Conservation (phyloP, 257 asterid genomes). For the Handroanthus guayacan region DNA sequence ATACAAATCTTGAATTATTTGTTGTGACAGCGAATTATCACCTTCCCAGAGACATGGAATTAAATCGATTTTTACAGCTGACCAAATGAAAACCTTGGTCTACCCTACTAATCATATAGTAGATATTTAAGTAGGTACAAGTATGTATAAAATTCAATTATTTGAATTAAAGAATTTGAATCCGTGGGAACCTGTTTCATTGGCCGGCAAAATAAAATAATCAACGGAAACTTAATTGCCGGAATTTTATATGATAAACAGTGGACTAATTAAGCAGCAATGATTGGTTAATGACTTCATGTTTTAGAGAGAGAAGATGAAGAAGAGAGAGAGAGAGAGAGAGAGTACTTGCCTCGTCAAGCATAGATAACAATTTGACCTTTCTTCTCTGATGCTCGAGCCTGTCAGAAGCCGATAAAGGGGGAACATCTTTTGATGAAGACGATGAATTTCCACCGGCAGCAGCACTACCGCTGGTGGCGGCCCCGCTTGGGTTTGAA, state of each 20-base stretch:
- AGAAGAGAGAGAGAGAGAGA: slow-evolving; percentile 1
- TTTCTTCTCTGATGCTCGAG: slow-evolving; percentile 94
- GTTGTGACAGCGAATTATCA: slow-evolving; percentile 38
- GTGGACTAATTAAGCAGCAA: slow-evolving; percentile 47
- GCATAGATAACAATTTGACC: slow-evolving; percentile 98
- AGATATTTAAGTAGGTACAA: slow-evolving; percentile 35
- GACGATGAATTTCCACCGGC: slow-evolving; percentile 52
- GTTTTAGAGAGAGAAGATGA: slow-evolving; percentile 10
- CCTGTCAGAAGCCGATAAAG: slow-evolving; percentile 82
- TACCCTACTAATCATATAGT: slow-evolving; percentile 46
- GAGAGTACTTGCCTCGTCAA: slow-evolving; percentile 87
- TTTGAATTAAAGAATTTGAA: slow-evolving; percentile 41
- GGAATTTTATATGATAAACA: slow-evolving; percentile 42
- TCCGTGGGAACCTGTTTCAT: slow-evolving; percentile 44
- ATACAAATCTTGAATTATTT: not conserved
- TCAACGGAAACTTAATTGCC: slow-evolving; percentile 40
- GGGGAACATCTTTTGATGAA: slow-evolving; percentile 64
- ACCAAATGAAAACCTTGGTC: slow-evolving; percentile 45
- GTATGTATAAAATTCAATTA: slow-evolving; percentile 21
- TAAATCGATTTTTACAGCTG: not conserved
- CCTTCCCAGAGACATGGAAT: slow-evolving; percentile 41
- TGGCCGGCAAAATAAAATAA: slow-evolving; percentile 62
- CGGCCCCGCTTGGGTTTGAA: slow-evolving; percentile 42
- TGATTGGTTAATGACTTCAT: slow-evolving; percentile 53
- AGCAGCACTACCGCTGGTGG: slow-evolving; percentile 36